A percentile compares a stretch with the other conserved stretches of the same genome.
These are phyloP conservation scores for Leccinum solheimii DNA, from an alignment of 1,284 basidiomycete genomes.

Conservation along the genomic window DNA sequence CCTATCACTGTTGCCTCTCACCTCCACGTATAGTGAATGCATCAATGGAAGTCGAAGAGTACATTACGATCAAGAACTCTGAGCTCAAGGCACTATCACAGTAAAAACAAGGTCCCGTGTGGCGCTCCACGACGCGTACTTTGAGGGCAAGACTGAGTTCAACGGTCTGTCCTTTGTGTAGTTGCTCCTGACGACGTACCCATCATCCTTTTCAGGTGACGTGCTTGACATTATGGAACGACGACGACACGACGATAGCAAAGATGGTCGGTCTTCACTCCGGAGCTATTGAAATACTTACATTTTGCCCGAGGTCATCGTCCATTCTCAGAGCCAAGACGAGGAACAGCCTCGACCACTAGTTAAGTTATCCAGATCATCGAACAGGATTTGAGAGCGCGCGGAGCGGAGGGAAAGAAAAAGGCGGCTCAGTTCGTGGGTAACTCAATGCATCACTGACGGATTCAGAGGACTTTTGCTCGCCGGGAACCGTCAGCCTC, in stretches of 20 bases:
- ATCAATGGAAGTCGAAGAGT: slow-evolving; percentile 84
- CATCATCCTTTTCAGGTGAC: slow-evolving; percentile 59
- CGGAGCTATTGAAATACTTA: slow-evolving; percentile 94
- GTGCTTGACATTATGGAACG: slow-evolving; percentile 92
- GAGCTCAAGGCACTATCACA: slow-evolving; percentile 76
- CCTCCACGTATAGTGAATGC: slow-evolving; percentile 80
- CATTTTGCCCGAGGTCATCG: slow-evolving; percentile 90
- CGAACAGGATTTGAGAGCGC: too few relatives aligned
- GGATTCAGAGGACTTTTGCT: too few relatives aligned
- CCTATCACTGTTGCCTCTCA: slow-evolving; percentile 81
- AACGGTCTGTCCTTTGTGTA: slow-evolving; percentile 55
- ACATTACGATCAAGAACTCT: slow-evolving; percentile 88
- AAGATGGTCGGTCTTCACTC: slow-evolving; percentile 77
- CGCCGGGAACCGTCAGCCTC: too few relatives aligned
- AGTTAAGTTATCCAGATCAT: too few relatives aligned
- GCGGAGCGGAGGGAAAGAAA: too few relatives aligned
- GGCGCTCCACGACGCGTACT: slow-evolving; percentile 89
- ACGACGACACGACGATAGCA: slow-evolving; percentile 77
- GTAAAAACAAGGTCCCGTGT: slow-evolving; percentile 88
- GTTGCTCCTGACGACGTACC: slow-evolving; percentile 11
- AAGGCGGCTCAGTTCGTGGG: too few relatives aligned
- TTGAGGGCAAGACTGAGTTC: slow-evolving; percentile 95
- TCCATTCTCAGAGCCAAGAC: slow-evolving; percentile 90
- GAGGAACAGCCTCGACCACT: slow-evolving; percentile 65
- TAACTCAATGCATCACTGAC: too few relatives aligned